A percentile compares a stretch with the other conserved stretches of the same genome.
These are phyloP conservation scores for Penicillium desertorum DNA, from an alignment of 495 filamentous ascomycete species.

Conservation along the genomic window DNA sequence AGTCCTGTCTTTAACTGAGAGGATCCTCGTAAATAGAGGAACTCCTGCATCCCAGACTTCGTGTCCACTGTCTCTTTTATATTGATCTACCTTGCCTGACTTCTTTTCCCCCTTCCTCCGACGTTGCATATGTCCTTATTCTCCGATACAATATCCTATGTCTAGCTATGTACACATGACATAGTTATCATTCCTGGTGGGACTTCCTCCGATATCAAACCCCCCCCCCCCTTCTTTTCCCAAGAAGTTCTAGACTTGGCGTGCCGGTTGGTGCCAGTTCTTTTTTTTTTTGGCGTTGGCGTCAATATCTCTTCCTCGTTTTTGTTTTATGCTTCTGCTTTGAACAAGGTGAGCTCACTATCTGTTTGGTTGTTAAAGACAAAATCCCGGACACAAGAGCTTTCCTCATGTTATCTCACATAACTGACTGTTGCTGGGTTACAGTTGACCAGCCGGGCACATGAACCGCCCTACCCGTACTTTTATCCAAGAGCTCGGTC, in stretches of 20 bases:
- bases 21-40: constrained; percentile 16
- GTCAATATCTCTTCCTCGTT: constrained; percentile 6
- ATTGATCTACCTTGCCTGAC: constrained; percentile 12
- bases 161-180: constrained; percentile 23
- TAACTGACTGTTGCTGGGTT: constrained; percentile 34
- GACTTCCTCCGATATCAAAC: constrained; percentile 14
- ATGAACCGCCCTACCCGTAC: constrained; percentile 5
- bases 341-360: constrained; percentile 8
- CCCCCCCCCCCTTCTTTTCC: not conserved
- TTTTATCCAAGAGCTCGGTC: constrained; percentile 5
- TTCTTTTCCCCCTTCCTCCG: constrained; percentile 6
- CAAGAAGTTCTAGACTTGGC: not conserved
- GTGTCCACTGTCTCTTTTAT: constrained; percentile 18
- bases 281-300: not conserved
- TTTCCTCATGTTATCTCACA: constrained; percentile 19
- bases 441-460: constrained; percentile 14
- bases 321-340: not conserved
- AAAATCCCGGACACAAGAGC: not conserved
- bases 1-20: not conserved
- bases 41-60: constrained; percentile 5
- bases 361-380: not conserved
- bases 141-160: constrained; percentile 2
- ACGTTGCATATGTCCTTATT: constrained; percentile 11
- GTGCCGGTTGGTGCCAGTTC: not conserved
- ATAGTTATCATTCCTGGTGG: constrained; percentile 27